A percentile compares a stretch with the other conserved stretches of the same genome.
These are phyloP conservation scores for Diaporthe aspalathi DNA, from an alignment of 2,329 filamentous ascomycete genomes.

Conservation along the genomic window DNA sequence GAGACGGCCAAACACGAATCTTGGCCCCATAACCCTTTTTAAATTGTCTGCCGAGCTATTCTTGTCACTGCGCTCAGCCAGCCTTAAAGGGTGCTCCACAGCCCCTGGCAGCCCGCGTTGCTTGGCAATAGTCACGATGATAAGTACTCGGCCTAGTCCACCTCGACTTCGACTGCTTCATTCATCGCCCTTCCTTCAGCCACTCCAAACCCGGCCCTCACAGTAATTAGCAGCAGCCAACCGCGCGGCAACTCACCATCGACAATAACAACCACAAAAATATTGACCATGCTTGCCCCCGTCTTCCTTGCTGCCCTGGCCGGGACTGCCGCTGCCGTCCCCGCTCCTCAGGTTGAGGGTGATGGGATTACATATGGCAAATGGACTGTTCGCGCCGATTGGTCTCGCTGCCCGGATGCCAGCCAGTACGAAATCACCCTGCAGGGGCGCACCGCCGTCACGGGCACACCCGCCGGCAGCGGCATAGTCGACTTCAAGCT, in stretches of 20 bases:
- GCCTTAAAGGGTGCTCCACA: background rate
- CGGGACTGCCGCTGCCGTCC: conserved; percentile 21
- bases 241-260: background rate
- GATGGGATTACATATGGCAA: conserved; percentile 17
- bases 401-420: conserved; percentile 33
- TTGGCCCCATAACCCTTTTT: background rate
- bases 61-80: conserved; percentile 5
- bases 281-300: conserved; percentile 8
- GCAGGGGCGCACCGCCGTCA: conserved; percentile 19
- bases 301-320: conserved; percentile 28
- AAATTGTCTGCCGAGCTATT: background rate
- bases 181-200: background rate
- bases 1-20: conserved; percentile 20
- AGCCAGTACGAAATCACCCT: conserved; percentile 17
- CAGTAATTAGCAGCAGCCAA: background rate
- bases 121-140: background rate
- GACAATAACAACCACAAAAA: background rate
- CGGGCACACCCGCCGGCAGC: conserved; percentile 1
- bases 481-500: conserved; percentile 34
- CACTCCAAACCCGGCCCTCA: background rate
- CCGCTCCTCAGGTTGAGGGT: conserved; percentile 7
- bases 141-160: background rate
- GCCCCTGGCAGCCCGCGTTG: background rate
- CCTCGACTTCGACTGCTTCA: background rate
- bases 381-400: conserved; percentile 32